Evolutionary conservation across 352 stramenopile genomes (phyloP).

Genomic region (Pythium grandisporangium): DNA sequence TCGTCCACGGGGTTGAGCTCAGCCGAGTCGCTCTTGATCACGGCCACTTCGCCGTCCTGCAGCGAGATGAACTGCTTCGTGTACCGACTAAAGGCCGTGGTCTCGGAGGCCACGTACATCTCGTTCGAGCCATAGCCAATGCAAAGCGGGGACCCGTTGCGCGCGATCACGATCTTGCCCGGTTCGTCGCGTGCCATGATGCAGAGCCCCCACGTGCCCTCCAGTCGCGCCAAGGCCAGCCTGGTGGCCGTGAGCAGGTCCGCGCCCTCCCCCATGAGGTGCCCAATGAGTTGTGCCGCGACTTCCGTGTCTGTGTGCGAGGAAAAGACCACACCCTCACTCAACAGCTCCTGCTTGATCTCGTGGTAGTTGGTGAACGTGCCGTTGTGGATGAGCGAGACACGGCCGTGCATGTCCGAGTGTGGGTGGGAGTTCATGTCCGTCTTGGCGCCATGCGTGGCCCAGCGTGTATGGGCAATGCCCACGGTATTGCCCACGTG

Average conservation of each 20-base stretch:
- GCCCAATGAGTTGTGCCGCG: conserved; percentile 95
- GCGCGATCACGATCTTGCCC: conserved; percentile 95
- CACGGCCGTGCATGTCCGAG: conserved; percentile 86
- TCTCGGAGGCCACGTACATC: conserved; percentile 96
- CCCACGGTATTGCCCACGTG: conserved; percentile 88
- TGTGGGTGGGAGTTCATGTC: conserved; percentile 98
- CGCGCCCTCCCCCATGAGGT: conserved; percentile 77
- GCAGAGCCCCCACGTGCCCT: conserved; percentile 95
- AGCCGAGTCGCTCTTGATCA: conserved; percentile 90
- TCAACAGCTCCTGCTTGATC: conserved; percentile 83
- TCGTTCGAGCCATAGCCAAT: conserved; percentile 88
- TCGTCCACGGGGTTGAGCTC: conserved; percentile 87
- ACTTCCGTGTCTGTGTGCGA: conserved; percentile 98
- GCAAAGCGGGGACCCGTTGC: conserved; percentile 93
- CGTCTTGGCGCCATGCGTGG: conserved; percentile 97
- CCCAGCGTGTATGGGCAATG: conserved; percentile 99
- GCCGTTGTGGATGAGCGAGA: conserved; percentile 98
- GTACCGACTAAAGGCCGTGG: conserved; percentile 90
- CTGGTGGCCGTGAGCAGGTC: conserved; percentile 87
- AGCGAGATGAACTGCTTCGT: conserved; percentile 98
- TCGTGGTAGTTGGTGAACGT: conserved; percentile 97
- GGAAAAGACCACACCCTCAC: conserved; percentile 89
- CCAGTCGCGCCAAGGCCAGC: conserved; percentile 83
- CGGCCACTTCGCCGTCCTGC: conserved; percentile 94
- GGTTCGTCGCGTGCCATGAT: conserved; percentile 90